A percentile compares a stretch with the other conserved stretches of the same genome.
Conservation (phyloP, 2,329 filamentous ascomycete genomes). For the Bipolaris bicolor region DNA sequence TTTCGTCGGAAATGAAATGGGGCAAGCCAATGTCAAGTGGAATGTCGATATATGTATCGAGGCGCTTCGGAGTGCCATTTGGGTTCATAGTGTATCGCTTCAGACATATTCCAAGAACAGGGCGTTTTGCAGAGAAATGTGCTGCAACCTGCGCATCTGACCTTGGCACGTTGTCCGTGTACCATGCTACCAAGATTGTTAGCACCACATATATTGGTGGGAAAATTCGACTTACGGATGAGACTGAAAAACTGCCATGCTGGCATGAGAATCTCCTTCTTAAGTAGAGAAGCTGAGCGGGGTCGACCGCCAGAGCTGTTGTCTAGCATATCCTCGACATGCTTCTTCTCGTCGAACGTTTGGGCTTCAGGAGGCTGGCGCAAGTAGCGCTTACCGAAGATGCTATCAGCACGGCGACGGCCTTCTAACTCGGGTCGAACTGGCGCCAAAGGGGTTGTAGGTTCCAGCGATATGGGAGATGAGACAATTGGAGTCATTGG, state of each 20-base stretch:
- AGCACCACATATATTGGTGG: conserved; percentile 3
- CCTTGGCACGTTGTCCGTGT: conserved; percentile 69
- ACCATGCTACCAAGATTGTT: conserved; percentile 70
- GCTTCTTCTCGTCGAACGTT: conserved; percentile 57
- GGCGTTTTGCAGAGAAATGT: conserved; percentile 81
- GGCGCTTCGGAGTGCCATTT: conserved; percentile 70
- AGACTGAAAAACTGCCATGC: conserved; percentile 98
- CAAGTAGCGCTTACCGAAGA: conserved; percentile 55
- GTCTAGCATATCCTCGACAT: conserved; percentile 48
- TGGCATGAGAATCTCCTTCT: conserved; percentile 90
- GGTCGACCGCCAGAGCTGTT: conserved; percentile 42
- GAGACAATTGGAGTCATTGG: conserved; percentile 46
- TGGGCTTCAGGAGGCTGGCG: conserved; percentile 56
- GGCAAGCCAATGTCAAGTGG: conserved; percentile 82
- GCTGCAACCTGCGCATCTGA: conserved; percentile 82
- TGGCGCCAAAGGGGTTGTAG: conserved; percentile 34
- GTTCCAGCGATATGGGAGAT: conserved; percentile 38
- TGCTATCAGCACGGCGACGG: conserved; percentile 55
- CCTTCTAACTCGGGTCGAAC: conserved; percentile 37
- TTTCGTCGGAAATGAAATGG: conserved; percentile 85
- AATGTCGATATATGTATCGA: conserved; percentile 88
- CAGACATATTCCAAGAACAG: conserved; percentile 88
- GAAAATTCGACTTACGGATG: conserved; percentile 68
- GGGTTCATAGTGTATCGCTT: conserved; percentile 84
- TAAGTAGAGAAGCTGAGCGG: conserved; percentile 51